Conservation (phyloP, 2,329 filamentous ascomycete species). For the Colletotrichum incanum region DNA sequence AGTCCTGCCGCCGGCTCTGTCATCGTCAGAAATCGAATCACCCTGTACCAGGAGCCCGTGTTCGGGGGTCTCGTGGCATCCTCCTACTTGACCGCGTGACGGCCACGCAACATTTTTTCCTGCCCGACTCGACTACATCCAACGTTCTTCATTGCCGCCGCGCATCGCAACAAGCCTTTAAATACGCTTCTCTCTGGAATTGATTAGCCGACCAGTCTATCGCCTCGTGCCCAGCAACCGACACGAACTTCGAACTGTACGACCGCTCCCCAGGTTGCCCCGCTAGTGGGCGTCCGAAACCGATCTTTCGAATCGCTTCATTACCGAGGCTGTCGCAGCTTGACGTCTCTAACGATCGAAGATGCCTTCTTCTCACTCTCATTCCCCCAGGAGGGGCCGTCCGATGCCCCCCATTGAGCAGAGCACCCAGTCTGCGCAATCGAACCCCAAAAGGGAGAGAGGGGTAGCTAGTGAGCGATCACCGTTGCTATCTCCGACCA, state of each 20-base stretch:
- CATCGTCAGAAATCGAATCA: slow-evolving; percentile 42
- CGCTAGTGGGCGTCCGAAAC: slow-evolving; percentile 35
- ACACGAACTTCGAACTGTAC: slow-evolving; percentile 26
- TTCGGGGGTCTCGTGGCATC: slow-evolving; percentile 44
- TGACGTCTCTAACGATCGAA: not conserved
- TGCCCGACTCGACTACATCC: slow-evolving; percentile 23
- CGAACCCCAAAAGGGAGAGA: slow-evolving; percentile 26
- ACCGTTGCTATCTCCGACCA: slow-evolving; percentile 36
- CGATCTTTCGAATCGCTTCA: slow-evolving; percentile 18
- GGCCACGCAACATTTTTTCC: slow-evolving; percentile 29
- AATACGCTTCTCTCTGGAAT: slow-evolving; percentile 3
- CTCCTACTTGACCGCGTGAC: slow-evolving; percentile 45
- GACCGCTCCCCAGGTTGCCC: slow-evolving; percentile 25
- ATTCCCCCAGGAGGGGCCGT: slow-evolving; percentile 36
- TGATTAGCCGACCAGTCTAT: not conserved
- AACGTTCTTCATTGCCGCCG: slow-evolving; percentile 5
- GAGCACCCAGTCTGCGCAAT: slow-evolving; percentile 23
- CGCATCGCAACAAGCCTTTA: slow-evolving; percentile 17
- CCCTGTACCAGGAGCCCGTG: slow-evolving; percentile 31
- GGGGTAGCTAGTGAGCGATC: slow-evolving; percentile 32
- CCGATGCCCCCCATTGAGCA: slow-evolving; percentile 38
- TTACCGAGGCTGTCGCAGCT: not conserved
- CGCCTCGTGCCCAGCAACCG: slow-evolving; percentile 3
- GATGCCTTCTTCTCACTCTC: slow-evolving; percentile 38
- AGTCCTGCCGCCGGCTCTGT: slow-evolving; percentile 32